These are phyloP conservation scores for Bryoerythrophyllum caledonicum DNA, from an alignment of 225 moss, liverwort and hornwort species.

Conservation along the genomic window DNA sequence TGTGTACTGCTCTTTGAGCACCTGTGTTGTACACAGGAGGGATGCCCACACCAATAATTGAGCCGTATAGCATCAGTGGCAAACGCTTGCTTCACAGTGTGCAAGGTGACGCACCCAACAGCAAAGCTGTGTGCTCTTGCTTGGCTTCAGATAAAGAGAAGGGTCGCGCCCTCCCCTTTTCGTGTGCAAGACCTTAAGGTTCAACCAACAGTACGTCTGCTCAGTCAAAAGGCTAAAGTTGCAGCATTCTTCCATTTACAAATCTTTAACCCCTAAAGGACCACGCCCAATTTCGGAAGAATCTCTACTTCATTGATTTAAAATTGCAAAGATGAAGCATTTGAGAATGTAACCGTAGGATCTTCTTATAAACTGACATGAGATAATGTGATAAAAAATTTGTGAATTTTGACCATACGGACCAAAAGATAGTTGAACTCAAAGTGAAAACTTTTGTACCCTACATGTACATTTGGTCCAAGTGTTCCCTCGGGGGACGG, in stretches of 20 bases:
- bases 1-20: neutral
- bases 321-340: too few species aligned
- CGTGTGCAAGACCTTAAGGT: neutral
- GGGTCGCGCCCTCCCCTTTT: neutral
- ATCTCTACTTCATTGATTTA: too few species aligned
- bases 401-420: too few species aligned
- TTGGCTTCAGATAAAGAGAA: neutral
- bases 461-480: too few species aligned
- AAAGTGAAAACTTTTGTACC: too few species aligned
- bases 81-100: neutral
- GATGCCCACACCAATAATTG: conserved; percentile 33
- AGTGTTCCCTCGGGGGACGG: too few species aligned
- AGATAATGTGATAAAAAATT: too few species aligned
- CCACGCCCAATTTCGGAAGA: too few species aligned
- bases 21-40: neutral
- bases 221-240: neutral
- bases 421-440: too few species aligned
- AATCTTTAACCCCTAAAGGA: neutral
- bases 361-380: too few species aligned
- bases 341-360: too few species aligned
- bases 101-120: neutral
- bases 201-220: neutral
- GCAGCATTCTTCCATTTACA: too few species aligned
- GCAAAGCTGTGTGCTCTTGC: neutral
- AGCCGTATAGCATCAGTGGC: conserved; percentile 15